These are phyloP conservation scores for Leccinum huronense DNA, from an alignment of 1,284 basidiomycete genomes.

Conservation along the genomic window DNA sequence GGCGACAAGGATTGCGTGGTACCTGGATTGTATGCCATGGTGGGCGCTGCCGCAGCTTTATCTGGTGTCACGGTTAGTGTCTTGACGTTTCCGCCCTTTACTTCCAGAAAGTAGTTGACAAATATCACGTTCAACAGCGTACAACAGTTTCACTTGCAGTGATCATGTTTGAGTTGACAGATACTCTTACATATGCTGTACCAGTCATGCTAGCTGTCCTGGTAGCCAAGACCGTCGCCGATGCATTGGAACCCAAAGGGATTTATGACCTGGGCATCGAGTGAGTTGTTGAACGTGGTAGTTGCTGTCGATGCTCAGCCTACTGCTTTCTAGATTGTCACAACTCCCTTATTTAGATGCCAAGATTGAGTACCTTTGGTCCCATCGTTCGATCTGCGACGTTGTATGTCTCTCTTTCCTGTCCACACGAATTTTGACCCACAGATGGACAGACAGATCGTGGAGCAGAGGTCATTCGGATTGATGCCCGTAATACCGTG, in stretches of 20 bases:
- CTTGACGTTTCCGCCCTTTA: slow-evolving; percentile 4
- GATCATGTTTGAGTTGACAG: slow-evolving; percentile 98
- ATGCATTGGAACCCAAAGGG: slow-evolving; percentile 90
- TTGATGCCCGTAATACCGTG: slow-evolving; percentile 72
- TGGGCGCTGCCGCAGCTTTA: slow-evolving; percentile 85
- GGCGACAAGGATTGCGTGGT: slow-evolving; percentile 70
- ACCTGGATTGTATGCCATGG: slow-evolving; percentile 90
- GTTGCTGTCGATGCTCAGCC: neutral
- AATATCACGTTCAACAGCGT: slow-evolving; percentile 43
- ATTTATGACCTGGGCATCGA: slow-evolving; percentile 97
- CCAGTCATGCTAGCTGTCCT: slow-evolving; percentile 91
- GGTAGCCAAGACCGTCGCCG: slow-evolving; percentile 91
- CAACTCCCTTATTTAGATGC: slow-evolving; percentile 89
- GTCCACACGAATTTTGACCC: neutral
- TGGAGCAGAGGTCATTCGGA: slow-evolving; percentile 63
- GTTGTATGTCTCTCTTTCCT: slow-evolving; percentile 52
- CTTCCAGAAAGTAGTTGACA: slow-evolving; percentile 12
- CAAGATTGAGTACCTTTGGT: slow-evolving; percentile 89
- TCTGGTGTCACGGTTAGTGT: slow-evolving; percentile 80
- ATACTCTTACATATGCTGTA: slow-evolving; percentile 91
- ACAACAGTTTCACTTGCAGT: slow-evolving; percentile 93
- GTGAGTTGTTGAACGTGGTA: slow-evolving; percentile 37
- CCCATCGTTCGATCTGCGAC: slow-evolving; percentile 68
- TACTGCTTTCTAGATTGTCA: slow-evolving; percentile 44
- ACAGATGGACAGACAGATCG: slow-evolving; percentile 51